These are phyloP conservation scores for Eucalyptus leucophloia DNA, from an alignment of 345 rosid species.

Conservation along the genomic window DNA sequence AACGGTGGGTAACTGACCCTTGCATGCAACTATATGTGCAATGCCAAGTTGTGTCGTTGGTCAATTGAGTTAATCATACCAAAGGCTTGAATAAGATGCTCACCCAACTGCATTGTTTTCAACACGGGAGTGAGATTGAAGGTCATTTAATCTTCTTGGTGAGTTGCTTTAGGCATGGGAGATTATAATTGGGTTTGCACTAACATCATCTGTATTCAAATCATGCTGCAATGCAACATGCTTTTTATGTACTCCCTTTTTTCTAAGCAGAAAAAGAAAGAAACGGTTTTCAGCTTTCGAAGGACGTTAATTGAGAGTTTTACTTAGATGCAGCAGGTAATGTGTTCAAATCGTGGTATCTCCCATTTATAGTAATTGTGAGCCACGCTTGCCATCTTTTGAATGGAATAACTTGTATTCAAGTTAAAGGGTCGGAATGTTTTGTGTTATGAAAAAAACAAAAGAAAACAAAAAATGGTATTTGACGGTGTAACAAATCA, in stretches of 20 bases:
- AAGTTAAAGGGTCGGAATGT: too few relatives aligned
- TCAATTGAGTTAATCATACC: conserved; percentile 32
- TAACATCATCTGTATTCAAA: neutral
- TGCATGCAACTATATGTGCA: conserved; percentile 58
- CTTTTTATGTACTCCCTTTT: neutral
- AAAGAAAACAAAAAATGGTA: too few relatives aligned
- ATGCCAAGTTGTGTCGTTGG: conserved; percentile 64
- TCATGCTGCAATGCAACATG: neutral
- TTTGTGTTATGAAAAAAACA: too few relatives aligned
- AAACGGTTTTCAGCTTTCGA: too few relatives aligned
- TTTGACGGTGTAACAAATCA: accelerated
- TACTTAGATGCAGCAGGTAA: too few relatives aligned
- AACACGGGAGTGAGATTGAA: neutral
- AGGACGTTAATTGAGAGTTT: too few relatives aligned
- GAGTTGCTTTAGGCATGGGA: neutral
- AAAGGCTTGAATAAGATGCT: conserved; percentile 38
- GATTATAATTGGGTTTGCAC: neutral
- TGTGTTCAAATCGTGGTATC: too few relatives aligned
- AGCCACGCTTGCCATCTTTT: too few relatives aligned
- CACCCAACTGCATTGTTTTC: conserved; percentile 39
- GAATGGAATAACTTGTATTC: too few relatives aligned
- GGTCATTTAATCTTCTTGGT: neutral
- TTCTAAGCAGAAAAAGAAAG: neutral
- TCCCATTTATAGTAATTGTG: neutral
- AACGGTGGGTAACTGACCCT: conserved; percentile 54